phyloP scores from a whole-genome alignment of 2,329 filamentous ascomycete genomes.

The Cordyceps cicadae region DNA sequence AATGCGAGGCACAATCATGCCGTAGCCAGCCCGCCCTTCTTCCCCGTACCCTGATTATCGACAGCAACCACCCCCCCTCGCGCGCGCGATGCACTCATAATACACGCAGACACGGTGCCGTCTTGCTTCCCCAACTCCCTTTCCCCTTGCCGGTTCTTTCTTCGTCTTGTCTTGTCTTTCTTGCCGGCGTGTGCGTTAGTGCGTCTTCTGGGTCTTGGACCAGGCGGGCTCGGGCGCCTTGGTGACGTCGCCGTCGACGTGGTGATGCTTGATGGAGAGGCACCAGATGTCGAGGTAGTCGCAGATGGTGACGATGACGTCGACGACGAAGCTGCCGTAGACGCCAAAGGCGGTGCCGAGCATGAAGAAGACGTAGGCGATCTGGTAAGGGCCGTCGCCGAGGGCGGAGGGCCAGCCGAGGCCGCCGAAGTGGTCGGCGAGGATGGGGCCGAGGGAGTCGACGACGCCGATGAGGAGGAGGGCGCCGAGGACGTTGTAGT shows the following conservation, averaged over 20 bases:
- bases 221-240: slow-evolving; percentile 9
- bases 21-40: too few relatives aligned
- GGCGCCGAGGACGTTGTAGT: slow-evolving; percentile 74
- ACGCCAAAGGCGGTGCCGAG: slow-evolving; percentile 77
- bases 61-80: too few relatives aligned
- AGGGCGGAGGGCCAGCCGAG: slow-evolving; percentile 71
- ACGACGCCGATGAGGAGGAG: slow-evolving; percentile 71
- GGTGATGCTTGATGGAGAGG: slow-evolving; percentile 85
- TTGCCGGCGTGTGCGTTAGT: not conserved
- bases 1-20: not conserved
- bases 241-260: slow-evolving; percentile 32
- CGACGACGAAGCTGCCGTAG: slow-evolving; percentile 96
- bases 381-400: slow-evolving; percentile 73
- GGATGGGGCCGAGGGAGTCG: slow-evolving; percentile 67
- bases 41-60: too few relatives aligned
- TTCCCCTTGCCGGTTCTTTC: too few relatives aligned
- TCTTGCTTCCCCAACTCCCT: too few relatives aligned
- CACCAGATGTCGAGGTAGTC: slow-evolving; percentile 99
- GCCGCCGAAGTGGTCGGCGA: slow-evolving; percentile 51
- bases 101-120: too few relatives aligned
- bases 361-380: slow-evolving; percentile 84
- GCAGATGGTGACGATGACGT: slow-evolving; percentile 95
- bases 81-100: too few relatives aligned
- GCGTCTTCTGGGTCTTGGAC: slow-evolving; percentile 12
- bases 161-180: too few relatives aligned